Conservation (phyloP, 2,329 filamentous ascomycete species). For the Paraphaeosphaeria minitans region DNA sequence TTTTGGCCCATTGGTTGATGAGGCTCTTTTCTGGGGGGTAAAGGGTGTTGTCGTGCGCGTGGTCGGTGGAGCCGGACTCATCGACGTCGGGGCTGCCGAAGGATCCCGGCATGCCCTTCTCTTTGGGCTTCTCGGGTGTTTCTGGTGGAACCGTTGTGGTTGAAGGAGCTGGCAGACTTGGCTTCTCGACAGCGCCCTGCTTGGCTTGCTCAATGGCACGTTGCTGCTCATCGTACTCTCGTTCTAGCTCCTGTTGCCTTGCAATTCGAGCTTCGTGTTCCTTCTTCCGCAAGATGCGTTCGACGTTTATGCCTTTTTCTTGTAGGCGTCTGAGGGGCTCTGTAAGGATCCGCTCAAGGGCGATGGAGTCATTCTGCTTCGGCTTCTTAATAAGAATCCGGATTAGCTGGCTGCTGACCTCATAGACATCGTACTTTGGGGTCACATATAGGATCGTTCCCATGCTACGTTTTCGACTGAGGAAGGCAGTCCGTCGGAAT, state of each 20-base stretch:
- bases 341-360: constrained; percentile 88
- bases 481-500: constrained; percentile 64
- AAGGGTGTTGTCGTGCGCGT: constrained; percentile 25
- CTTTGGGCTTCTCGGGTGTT: constrained; percentile 34
- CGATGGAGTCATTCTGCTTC: constrained; percentile 85
- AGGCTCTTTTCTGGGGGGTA: constrained; percentile 30
- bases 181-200: constrained; percentile 29
- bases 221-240: constrained; percentile 65
- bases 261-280: constrained; percentile 86
- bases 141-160: background rate
- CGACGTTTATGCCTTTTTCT: constrained; percentile 92
- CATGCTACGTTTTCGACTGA: constrained; percentile 72
- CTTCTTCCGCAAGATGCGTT: constrained; percentile 87
- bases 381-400: constrained; percentile 79
- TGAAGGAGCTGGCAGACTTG: background rate
- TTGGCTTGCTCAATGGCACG: constrained; percentile 43
- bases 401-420: constrained; percentile 87
- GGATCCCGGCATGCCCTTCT: constrained; percentile 41
- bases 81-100: constrained; percentile 44
- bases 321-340: constrained; percentile 82
- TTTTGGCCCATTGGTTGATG: constrained; percentile 46
- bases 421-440: constrained; percentile 80
- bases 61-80: constrained; percentile 25
- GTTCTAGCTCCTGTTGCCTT: constrained; percentile 76
- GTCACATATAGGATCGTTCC: constrained; percentile 78